phyloP scores from a whole-genome alignment of 2,329 filamentous ascomycete species.

The Beauveria sp. region DNA sequence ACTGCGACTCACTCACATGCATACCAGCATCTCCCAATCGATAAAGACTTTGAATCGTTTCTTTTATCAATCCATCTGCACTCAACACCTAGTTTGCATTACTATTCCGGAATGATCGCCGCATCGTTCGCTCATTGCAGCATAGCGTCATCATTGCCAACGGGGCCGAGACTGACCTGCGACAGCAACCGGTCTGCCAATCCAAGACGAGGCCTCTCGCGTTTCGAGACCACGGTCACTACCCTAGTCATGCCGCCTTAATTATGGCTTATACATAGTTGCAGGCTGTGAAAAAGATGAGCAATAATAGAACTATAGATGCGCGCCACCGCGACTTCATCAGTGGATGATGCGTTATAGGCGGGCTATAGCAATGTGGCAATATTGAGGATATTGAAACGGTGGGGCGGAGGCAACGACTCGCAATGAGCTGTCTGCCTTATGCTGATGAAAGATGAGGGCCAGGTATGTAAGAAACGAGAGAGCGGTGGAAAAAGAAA shows the following conservation, averaged over 20 bases:
- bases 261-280: neutral
- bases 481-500: neutral
- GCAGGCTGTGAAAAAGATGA: neutral
- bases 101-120: neutral
- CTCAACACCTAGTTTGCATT: neutral
- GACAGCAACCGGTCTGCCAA: neutral
- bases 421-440: no score
- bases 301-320: neutral
- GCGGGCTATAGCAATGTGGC: no score
- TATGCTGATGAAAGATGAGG: no score
- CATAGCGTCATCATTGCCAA: neutral
- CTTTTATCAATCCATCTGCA: neutral
- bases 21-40: no score
- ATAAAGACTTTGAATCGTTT: neutral
- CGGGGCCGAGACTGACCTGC: neutral
- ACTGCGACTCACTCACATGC: no score
- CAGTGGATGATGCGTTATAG: no score
- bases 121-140: neutral
- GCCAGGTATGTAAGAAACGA: neutral
- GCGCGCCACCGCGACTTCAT: no score
- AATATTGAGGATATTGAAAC: no score
- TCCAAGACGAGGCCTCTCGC: neutral
- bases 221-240: neutral
- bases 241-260: neutral
- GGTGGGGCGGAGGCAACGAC: no score